Evolutionary conservation across 768 basidiomycete genomes (phyloP).

Genomic region (Tricholoma saponaceum): DNA sequence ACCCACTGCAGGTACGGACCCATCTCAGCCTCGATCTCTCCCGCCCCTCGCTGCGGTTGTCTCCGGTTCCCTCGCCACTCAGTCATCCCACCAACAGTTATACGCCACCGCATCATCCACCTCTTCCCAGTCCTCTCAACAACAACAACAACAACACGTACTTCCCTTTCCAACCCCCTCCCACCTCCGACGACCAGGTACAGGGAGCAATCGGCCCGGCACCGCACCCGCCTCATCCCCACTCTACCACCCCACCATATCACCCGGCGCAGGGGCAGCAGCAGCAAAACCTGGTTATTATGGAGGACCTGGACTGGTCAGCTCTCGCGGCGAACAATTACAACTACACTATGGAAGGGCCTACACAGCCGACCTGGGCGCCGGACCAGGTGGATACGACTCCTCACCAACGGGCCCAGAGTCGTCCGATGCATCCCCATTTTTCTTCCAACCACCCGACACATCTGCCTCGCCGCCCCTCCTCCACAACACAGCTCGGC

Average conservation of each 20-base stretch:
- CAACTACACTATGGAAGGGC: constrained; percentile 37
- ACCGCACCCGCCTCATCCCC: constrained; percentile 4
- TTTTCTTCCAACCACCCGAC: constrained; percentile 72
- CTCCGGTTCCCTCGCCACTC: constrained; percentile 52
- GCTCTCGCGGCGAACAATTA: constrained; percentile 11
- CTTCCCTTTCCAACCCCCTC: neutral
- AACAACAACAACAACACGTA: constrained; percentile 6
- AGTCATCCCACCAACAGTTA: constrained; percentile 28
- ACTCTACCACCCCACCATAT: constrained; percentile 3
- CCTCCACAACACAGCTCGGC: constrained; percentile 27
- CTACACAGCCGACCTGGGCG: constrained; percentile 21
- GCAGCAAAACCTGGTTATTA: constrained; percentile 4
- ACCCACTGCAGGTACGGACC: constrained; percentile 48
- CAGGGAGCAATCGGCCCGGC: constrained; percentile 1
- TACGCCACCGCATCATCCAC: constrained; percentile 6
- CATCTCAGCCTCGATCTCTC: constrained; percentile 45
- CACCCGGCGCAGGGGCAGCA: neutral
- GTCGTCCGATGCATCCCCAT: constrained; percentile 54
- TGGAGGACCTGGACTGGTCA: neutral
- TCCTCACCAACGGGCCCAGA: neutral
- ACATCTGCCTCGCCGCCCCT: constrained; percentile 25
- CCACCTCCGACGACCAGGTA: neutral
- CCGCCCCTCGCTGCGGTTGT: constrained; percentile 40
- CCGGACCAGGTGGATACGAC: constrained; percentile 15
- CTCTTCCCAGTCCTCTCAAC: constrained; percentile 2